Base-by-base conservation (phyloP, 140 eudicot genomes). In the Stevia rebaudiana region DNA sequence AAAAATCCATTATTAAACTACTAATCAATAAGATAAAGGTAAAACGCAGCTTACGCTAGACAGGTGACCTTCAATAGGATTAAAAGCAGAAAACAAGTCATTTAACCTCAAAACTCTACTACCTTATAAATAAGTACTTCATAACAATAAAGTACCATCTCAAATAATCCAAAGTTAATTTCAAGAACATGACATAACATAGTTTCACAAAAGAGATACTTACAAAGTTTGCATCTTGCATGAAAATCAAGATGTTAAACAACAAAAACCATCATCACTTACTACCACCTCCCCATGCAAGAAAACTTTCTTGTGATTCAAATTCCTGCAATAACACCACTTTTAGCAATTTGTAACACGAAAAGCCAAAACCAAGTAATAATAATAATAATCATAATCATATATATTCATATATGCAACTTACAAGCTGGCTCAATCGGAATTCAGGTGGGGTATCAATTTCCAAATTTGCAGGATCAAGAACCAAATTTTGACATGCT, bases 391-490 rank as follows among this genome's bases (percentile, higher is more conserved):
- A 1, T 44, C 4, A 42, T 22, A 11, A 1, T 1, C 33, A 28
- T 28, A 28, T 28, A 28, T 4, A 28, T 28, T 1, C 4, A 28
- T 4, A 28, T 28, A 28, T 28, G 4, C 33, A 67, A 51, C 91
- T 69, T 78, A 91, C 95, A 67, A 91, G 86, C 67, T 91, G 98
- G 80, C 96, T 91, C 67, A 90, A 69, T 55, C 94, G 79, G 43
- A 90, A 83, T 52, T 89, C 97, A 72, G 92, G 82, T 24, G 87
- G 89, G 5, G 94, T 78, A 72, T 84, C 95, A 13, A 77, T 63
- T 31, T 85, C 91, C 43, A 87, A 54, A 71, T 87, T 82, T 22
- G 88, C 80, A 30, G 83, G 94, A 82, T 90, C 95, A 61, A 71
- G 67, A 49, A 44, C 86, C 82, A 84, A 72, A 16, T 71, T 70